Evolutionary conservation across 345 rosid genomes (phyloP).

Genomic region (Alliaria petiolata): DNA sequence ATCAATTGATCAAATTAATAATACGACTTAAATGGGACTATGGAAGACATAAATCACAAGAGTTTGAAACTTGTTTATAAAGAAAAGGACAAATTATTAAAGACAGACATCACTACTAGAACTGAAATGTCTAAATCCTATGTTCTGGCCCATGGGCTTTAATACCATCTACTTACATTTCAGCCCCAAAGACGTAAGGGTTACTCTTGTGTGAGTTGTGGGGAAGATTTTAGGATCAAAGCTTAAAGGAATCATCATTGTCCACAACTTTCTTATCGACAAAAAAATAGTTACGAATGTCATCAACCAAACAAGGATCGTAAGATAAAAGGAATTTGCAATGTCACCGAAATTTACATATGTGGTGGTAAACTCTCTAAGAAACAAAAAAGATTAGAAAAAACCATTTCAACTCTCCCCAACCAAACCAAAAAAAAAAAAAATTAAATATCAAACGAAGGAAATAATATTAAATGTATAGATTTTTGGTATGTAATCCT

Average conservation of each 20-base stretch:
- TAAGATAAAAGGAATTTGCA: background rate
- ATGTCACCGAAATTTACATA: slow-evolving; percentile 16
- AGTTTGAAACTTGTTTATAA: background rate
- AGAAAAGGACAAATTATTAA: background rate
- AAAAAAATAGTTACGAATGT: no score
- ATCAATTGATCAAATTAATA: background rate
- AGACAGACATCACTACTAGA: background rate
- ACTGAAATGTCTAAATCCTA: background rate
- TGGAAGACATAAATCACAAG: background rate
- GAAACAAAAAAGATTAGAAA: background rate
- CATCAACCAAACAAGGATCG: background rate
- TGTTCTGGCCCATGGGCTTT: slow-evolving; percentile 6
- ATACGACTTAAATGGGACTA: background rate
- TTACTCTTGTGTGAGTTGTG: no score
- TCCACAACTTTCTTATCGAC: background rate
- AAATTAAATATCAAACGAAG: background rate
- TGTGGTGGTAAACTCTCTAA: slow-evolving; percentile 9
- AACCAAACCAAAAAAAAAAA: background rate
- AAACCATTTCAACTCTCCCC: no score
- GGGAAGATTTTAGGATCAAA: no score
- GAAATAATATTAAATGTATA: background rate
- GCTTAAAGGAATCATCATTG: no score
- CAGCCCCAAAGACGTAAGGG: background rate
- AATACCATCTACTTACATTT: background rate
- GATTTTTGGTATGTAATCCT: background rate